Conservation (phyloP, 441 rosid species). For the Gossypium gossypioides region DNA sequence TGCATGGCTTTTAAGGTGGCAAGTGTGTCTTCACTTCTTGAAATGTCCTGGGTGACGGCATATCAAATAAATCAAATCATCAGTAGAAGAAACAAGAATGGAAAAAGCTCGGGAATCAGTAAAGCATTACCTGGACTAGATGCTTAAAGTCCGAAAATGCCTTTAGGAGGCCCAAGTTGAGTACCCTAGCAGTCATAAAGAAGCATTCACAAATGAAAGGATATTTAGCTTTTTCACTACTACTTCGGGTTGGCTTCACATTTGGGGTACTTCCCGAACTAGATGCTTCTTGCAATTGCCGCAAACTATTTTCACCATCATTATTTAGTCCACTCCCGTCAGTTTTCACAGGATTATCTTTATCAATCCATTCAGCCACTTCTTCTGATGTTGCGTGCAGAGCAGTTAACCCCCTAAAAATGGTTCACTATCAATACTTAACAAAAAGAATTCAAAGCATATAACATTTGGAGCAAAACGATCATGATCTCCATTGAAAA, state of each 20-base stretch:
- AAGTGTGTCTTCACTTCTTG: conserved; percentile 72
- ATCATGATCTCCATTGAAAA: neutral
- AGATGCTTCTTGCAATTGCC: conserved; percentile 69
- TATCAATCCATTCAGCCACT: conserved; percentile 68
- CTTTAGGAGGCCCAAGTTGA: conserved; percentile 84
- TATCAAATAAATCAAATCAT: neutral
- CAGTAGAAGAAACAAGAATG: neutral
- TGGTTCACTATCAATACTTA: conserved; percentile 11
- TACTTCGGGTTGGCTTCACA: conserved; percentile 31
- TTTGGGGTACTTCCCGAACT: conserved; percentile 43
- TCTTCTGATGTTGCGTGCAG: conserved; percentile 86
- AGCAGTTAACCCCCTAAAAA: conserved; percentile 70
- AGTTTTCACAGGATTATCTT: conserved; percentile 28
- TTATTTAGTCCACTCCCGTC: conserved; percentile 23
- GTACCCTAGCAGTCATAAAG: conserved; percentile 96
- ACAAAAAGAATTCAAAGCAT: conserved; percentile 14
- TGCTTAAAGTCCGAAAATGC: conserved; percentile 96
- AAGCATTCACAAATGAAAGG: conserved; percentile 89
- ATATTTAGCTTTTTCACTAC: conserved; percentile 38
- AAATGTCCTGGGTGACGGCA: conserved; percentile 50
- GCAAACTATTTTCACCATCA: conserved; percentile 43
- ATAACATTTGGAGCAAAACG: neutral
- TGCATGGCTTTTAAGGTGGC: conserved; percentile 59
- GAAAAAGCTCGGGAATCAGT: neutral
- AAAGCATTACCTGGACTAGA: conserved; percentile 68